A percentile compares a stretch with the other conserved stretches of the same genome.
phyloP scores from a whole-genome alignment of 768 basidiomycete species.

The Pleurotus giganteus region DNA sequence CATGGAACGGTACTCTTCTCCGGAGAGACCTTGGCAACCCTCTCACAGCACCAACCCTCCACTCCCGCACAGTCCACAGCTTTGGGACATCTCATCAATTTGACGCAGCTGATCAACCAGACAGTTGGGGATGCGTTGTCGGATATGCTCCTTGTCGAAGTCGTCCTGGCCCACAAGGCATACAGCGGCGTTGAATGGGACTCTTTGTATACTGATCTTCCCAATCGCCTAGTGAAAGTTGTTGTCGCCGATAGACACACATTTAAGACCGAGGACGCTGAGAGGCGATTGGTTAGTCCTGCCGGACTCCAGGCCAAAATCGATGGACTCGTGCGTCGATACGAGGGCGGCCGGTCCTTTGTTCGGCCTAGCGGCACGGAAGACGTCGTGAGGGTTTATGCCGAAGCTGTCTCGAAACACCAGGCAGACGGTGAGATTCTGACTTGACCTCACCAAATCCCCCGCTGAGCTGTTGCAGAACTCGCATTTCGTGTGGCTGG shows the following conservation, averaged over 20 bases:
- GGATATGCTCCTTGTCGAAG: conserved; percentile 94
- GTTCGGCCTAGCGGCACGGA: conserved; percentile 98
- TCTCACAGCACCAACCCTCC: conserved; percentile 65
- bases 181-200: conserved; percentile 91
- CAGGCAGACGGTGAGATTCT: conserved; percentile 77
- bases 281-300: conserved; percentile 82
- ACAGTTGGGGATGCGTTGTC: conserved; percentile 97
- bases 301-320: conserved; percentile 77
- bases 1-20: conserved; percentile 98
- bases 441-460: neutral
- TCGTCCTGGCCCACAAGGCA: conserved; percentile 83
- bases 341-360: conserved; percentile 85
- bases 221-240: conserved; percentile 94
- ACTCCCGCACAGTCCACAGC: conserved; percentile 84
- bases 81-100: conserved; percentile 69
- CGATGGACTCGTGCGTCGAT: conserved; percentile 74
- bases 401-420: conserved; percentile 73
- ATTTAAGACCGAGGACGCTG: conserved; percentile 93
- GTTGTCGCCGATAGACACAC: conserved; percentile 75
- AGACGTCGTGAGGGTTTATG: conserved; percentile 97
- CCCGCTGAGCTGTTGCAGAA: conserved; percentile 39
- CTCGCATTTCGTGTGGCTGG: conserved; percentile 85
- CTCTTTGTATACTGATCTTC: conserved; percentile 87
- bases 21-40: conserved; percentile 56
- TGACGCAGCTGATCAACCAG: conserved; percentile 91